These are phyloP conservation scores for Diaporthe eres DNA, from an alignment of 2,329 filamentous ascomycete species.

Conservation along the genomic window DNA sequence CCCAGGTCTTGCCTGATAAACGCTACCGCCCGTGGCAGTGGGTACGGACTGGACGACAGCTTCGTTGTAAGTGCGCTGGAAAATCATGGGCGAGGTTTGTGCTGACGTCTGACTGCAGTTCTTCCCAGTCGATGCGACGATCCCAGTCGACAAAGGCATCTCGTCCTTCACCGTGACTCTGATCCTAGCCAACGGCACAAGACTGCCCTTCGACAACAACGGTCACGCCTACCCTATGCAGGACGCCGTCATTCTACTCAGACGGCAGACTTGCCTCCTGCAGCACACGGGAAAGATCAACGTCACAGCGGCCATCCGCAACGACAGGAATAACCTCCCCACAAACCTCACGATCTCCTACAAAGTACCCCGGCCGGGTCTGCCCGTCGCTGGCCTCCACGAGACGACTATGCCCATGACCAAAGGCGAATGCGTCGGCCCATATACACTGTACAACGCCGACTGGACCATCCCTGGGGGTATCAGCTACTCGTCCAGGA, in stretches of 20 bases:
- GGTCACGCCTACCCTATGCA: slow-evolving; percentile 65
- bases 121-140: slow-evolving; percentile 57
- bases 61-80: slow-evolving; percentile 4
- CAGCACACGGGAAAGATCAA: slow-evolving; percentile 55
- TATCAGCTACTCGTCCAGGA: slow-evolving; percentile 33
- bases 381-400: slow-evolving; percentile 38
- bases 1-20: neutral
- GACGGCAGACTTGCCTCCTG: slow-evolving; percentile 65
- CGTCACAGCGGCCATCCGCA: slow-evolving; percentile 51
- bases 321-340: slow-evolving; percentile 21
- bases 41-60: slow-evolving; percentile 16
- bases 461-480: slow-evolving; percentile 38
- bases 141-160: slow-evolving; percentile 70
- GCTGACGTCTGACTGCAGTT: slow-evolving; percentile 48
- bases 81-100: neutral
- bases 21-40: neutral
- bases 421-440: slow-evolving; percentile 31
- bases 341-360: slow-evolving; percentile 35
- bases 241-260: slow-evolving; percentile 66
- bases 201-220: slow-evolving; percentile 65
- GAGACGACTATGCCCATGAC: slow-evolving; percentile 37
- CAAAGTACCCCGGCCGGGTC: slow-evolving; percentile 28
- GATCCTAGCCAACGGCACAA: neutral
- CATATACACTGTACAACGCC: slow-evolving; percentile 35
- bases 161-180: slow-evolving; percentile 63